Conservation (phyloP, 176 grass and related monocot genomes). For the Zoysia pacifica region DNA sequence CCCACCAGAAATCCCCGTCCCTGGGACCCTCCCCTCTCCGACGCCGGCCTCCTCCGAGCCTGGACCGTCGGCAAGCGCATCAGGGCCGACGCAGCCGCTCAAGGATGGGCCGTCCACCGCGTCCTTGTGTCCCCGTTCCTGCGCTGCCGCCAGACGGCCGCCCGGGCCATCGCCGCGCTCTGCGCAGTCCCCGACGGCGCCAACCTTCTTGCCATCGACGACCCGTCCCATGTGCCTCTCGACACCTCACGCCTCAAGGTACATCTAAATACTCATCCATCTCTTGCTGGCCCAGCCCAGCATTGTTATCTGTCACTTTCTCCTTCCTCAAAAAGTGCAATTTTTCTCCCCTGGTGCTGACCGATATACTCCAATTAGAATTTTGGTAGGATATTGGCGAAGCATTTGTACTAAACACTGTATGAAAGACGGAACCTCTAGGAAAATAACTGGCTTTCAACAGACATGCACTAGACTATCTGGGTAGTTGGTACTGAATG, state of each 20-base stretch:
- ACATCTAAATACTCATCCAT: background rate
- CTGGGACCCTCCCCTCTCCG: constrained; percentile 76
- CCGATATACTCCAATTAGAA: background rate
- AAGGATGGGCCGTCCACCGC: constrained; percentile 51
- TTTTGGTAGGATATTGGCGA: no score
- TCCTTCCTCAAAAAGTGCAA: no score
- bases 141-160: constrained; percentile 79
- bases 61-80: constrained; percentile 64
- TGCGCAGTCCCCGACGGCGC: constrained; percentile 58
- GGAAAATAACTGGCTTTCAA: no score
- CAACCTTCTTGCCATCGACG: constrained; percentile 44
- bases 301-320: no score
- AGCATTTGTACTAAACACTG: no score
- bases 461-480: no score
- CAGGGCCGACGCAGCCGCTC: constrained; percentile 36
- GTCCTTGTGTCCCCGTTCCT: constrained; percentile 77
- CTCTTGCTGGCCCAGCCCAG: background rate
- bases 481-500: no score
- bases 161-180: constrained; percentile 51
- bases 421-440: no score
- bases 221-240: constrained; percentile 8
- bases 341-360: background rate
- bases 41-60: constrained; percentile 55
- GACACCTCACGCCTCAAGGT: background rate
- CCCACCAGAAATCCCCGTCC: constrained; percentile 40